Percentiles rank a stretch among this genome's conserved stretches.
Conservation (phyloP, 148 eudicot genomes). For the Cornus florida region DNA sequence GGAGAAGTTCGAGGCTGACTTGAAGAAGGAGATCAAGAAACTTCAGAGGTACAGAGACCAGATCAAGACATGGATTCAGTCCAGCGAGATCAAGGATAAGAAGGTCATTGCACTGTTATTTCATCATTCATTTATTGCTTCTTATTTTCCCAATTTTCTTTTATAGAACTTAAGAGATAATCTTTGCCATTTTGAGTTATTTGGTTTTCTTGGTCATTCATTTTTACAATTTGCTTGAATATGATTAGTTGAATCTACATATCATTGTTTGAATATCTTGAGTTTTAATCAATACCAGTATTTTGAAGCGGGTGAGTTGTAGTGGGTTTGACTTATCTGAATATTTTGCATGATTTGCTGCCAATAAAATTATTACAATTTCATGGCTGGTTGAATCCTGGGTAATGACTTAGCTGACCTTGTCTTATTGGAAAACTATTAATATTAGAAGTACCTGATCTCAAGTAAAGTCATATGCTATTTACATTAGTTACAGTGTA, state of each 20-base stretch:
- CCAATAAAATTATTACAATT: too few relatives aligned
- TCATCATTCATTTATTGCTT: not conserved
- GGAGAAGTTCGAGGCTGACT: slow-evolving; percentile 97
- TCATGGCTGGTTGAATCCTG: too few relatives aligned
- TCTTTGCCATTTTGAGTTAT: not conserved
- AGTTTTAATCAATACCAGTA: too few relatives aligned
- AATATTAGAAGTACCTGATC: too few relatives aligned
- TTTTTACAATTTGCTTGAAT: not conserved
- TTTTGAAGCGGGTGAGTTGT: too few relatives aligned
- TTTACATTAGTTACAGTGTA: too few relatives aligned
- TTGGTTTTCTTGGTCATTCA: not conserved
- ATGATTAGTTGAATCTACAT: not conserved
- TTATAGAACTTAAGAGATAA: not conserved
- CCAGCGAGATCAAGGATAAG: slow-evolving; percentile 98
- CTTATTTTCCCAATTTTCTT: too few relatives aligned
- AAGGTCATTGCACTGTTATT: slow-evolving; percentile 46
- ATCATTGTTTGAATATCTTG: not conserved
- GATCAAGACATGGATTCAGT: slow-evolving; percentile 98
- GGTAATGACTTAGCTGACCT: too few relatives aligned
- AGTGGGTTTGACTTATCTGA: not conserved
- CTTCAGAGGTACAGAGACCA: slow-evolving; percentile 97
- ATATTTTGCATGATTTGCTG: too few relatives aligned
- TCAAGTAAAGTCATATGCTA: too few relatives aligned
- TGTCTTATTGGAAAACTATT: too few relatives aligned
- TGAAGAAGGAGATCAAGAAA: slow-evolving; percentile 99